phyloP scores from a whole-genome alignment of 257 asterid genomes.

The Fraxinus pennsylvanica region DNA sequence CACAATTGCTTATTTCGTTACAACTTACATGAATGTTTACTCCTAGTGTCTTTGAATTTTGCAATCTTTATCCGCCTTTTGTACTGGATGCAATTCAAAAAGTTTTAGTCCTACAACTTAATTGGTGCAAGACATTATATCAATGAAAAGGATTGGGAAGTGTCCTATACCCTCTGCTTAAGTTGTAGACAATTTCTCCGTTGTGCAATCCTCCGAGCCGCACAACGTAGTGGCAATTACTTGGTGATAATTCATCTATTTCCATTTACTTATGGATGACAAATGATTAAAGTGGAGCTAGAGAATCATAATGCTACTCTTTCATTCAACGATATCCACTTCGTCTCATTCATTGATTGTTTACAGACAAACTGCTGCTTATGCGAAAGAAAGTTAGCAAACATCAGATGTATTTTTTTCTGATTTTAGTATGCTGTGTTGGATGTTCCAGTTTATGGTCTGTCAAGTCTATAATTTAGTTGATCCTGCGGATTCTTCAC shows the following conservation, averaged over 20 bases:
- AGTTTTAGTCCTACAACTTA: not conserved
- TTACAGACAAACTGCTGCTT: not conserved
- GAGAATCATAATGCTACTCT: not conserved
- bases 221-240: not conserved
- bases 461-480: not conserved
- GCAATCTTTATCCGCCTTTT: not conserved
- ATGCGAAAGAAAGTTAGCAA: not conserved
- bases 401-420: not conserved
- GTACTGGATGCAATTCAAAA: not conserved
- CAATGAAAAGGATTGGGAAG: not conserved
- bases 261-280: not conserved
- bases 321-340: not conserved
- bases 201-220: not conserved
- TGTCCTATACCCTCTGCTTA: not conserved
- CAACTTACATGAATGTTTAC: not conserved
- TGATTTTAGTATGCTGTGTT: not conserved
- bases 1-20: not conserved
- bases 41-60: not conserved
- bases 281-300: not conserved
- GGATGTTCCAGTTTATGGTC: not conserved
- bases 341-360: not conserved
- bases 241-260: not conserved
- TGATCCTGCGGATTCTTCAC: not conserved
- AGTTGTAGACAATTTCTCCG: not conserved
- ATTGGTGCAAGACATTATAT: not conserved